Evolutionary conservation across 805 yeast genomes (phyloP), one percentile per base, ranked within the genome.

Genomic region (Hemisphaericaspora nanyangensis): DNA sequence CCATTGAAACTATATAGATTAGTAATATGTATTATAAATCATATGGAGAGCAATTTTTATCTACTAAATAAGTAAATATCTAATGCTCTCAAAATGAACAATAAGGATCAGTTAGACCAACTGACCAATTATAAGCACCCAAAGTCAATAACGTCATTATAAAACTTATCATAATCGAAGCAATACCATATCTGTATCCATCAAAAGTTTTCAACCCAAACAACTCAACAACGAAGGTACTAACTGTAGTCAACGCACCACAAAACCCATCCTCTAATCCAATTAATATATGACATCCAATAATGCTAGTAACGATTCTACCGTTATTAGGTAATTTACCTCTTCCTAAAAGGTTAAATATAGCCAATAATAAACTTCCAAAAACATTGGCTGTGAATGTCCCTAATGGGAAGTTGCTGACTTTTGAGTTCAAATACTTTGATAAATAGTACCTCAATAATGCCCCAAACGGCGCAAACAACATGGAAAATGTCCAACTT

Each of bases 181-280:
- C 39, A 1, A 60, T 18, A 5, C 75, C 82, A 54, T 89, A 89
- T 6, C 57, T 42, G 39, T 79, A 73, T 4, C 77, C 60, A 42
- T 62, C 44, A 12, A 52, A 28, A 5, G 67, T 37, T 40, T 54
- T 41, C 29, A 60, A 34, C 1, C 54, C 55, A 45, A 50, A 68
- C 28, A 86, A 57, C 56, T 89, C 97, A 30, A 74, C 79, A 7
- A 85, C 72, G 48, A 88, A 84, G 0, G 96, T 84, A 39, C 91
- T 81, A 29, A 86, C 76, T 0, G 96, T 85, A 29, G 87, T 78
- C 36, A 83, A 58, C 2, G 77, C 72, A 1, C 90, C 95, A 52
- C 87, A 80, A 42, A 76, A 79, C 0, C 95, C 95, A 48, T 77
- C 76, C 15, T 62, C 67, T 2, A 84, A 52, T 0, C 83, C 89